These are phyloP conservation scores for Diaporthe sp. DNA, from an alignment of 2,329 filamentous ascomycete genomes.

Conservation along the genomic window DNA sequence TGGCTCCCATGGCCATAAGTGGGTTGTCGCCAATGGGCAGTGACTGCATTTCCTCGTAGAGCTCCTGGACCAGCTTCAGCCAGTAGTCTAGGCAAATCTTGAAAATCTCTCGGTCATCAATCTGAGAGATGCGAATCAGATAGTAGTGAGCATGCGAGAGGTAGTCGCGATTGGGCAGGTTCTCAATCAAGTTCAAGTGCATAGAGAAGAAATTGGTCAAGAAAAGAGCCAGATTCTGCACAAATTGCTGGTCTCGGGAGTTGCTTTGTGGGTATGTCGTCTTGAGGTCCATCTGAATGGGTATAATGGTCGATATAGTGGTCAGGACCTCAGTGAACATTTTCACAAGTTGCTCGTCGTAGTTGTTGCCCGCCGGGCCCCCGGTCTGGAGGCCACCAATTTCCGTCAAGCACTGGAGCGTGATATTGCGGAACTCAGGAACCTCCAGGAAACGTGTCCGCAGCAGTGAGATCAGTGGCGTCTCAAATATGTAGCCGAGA, in stretches of 20 bases:
- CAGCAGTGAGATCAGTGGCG: constrained; percentile 92
- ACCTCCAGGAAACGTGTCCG: constrained; percentile 92
- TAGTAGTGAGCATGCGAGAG: constrained; percentile 98
- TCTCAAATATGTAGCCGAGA: constrained; percentile 98
- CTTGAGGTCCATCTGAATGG: constrained; percentile 90
- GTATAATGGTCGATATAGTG: constrained; percentile 93
- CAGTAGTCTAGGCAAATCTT: constrained; percentile 99
- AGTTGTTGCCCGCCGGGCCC: constrained; percentile 76
- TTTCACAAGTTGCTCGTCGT: constrained; percentile 94
- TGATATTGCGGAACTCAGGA: constrained; percentile 96
- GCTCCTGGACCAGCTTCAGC: constrained; percentile 97
- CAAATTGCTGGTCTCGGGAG: constrained; percentile 94
- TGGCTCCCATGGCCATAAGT: constrained; percentile 80
- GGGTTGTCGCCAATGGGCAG: constrained; percentile 96
- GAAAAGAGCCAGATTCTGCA: constrained; percentile 96
- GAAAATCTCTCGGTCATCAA: constrained; percentile 98
- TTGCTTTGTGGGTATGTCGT: constrained; percentile 92
- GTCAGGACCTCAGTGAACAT: constrained; percentile 99
- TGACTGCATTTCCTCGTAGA: constrained; percentile 99
- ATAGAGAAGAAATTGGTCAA: constrained; percentile 97
- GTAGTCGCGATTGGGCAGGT: constrained; percentile 93
- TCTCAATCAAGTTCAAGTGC: constrained; percentile 93
- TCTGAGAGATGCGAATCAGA: constrained; percentile 97
- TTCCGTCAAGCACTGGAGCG: constrained; percentile 95
- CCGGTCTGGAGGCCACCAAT: constrained; percentile 94